These are phyloP conservation scores for Lathyrus aphaca DNA, from an alignment of 306 rosid species.

Conservation along the genomic window DNA sequence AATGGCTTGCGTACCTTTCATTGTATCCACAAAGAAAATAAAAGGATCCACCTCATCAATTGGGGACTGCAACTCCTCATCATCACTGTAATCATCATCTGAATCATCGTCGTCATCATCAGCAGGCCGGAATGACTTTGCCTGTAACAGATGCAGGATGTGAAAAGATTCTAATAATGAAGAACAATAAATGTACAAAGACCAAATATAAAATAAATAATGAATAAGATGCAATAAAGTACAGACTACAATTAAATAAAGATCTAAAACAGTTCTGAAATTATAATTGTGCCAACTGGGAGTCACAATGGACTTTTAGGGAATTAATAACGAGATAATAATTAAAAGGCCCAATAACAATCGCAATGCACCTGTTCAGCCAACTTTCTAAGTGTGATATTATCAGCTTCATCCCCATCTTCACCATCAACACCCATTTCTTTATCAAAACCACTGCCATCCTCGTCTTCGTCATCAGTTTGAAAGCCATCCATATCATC, in stretches of 20 bases:
- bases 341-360: too few relatives aligned
- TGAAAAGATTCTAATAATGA: conserved; percentile 24
- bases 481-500: conserved; percentile 96
- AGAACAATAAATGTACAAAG: conserved; percentile 2
- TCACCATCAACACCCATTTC: conserved; percentile 91
- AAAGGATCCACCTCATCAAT: conserved; percentile 98
- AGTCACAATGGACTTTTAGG: too few relatives aligned
- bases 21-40: conserved; percentile 78
- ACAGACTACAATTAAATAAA: neutral
- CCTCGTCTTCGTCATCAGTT: conserved; percentile 84
- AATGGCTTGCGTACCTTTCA: conserved; percentile 60
- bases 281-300: too few relatives aligned
- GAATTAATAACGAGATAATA: too few relatives aligned
- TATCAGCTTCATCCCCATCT: conserved; percentile 87
- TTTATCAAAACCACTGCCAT: conserved; percentile 81
- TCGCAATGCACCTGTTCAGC: conserved; percentile 92
- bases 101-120: conserved; percentile 74
- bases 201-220: neutral
- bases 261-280: too few relatives aligned
- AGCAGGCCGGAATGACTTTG: conserved; percentile 74
- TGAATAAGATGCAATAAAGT: neutral
- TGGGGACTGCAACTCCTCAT: conserved; percentile 97
- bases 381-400: conserved; percentile 70
- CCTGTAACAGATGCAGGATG: conserved; percentile 49
- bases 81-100: conserved; percentile 89